A percentile compares a stretch with the other conserved stretches of the same genome.
phyloP scores from a whole-genome alignment of 2,329 filamentous ascomycete genomes.

The Clarireedia monteithiana region DNA sequence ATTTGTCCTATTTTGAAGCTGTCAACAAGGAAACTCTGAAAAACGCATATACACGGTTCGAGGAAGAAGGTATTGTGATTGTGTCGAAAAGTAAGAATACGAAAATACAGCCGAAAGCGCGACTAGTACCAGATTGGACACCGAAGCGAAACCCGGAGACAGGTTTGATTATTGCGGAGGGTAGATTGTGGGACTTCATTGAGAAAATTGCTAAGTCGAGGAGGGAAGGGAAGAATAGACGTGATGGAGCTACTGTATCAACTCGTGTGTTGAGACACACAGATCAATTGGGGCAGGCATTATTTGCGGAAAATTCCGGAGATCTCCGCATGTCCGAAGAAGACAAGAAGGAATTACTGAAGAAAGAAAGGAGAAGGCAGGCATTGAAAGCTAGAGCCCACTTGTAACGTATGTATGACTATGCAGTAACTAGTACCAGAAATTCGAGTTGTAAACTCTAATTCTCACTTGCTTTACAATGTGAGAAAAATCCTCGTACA shows the following conservation, averaged over 20 bases:
- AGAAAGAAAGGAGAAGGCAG: slow-evolving; percentile 40
- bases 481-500: too few species aligned
- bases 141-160: slow-evolving; percentile 56
- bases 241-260: slow-evolving; percentile 87
- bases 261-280: slow-evolving; percentile 71
- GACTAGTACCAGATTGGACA: slow-evolving; percentile 67
- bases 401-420: slow-evolving; percentile 31
- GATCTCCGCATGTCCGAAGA: slow-evolving; percentile 38
- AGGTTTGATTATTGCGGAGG: slow-evolving; percentile 57
- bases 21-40: slow-evolving; percentile 98
- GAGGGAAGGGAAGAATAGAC: slow-evolving; percentile 87
- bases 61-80: slow-evolving; percentile 82
- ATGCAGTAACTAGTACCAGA: slow-evolving; percentile 6
- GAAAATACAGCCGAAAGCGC: slow-evolving; percentile 54
- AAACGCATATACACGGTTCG: slow-evolving; percentile 81
- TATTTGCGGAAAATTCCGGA: slow-evolving; percentile 53
- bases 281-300: slow-evolving; percentile 59
- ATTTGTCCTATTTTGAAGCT: slow-evolving; percentile 93
- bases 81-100: slow-evolving; percentile 60
- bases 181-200: slow-evolving; percentile 84
- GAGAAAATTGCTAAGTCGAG: slow-evolving; percentile 77
- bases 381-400: slow-evolving; percentile 42
- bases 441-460: background rate
- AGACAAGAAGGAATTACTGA: slow-evolving; percentile 41
- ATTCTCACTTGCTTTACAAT: too few species aligned